Evolutionary conservation across 2,329 filamentous ascomycete genomes (phyloP).

Genomic region (Aspergillus phoenicis): DNA sequence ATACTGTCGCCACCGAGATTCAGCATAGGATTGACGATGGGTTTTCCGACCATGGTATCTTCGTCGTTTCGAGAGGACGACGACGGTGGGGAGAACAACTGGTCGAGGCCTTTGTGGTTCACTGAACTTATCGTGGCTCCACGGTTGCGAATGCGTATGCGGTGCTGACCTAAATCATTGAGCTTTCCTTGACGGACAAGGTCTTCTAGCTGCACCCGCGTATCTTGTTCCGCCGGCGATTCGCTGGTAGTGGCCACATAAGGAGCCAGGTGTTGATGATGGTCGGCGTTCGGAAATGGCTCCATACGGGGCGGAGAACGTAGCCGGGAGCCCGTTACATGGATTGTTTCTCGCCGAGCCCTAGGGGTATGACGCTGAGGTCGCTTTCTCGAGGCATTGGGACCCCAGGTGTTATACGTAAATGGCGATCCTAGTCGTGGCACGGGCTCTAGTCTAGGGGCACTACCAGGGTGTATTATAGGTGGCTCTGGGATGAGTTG

Average conservation of each 20-base stretch:
- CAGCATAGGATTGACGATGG: conserved; percentile 31
- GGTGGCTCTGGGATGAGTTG: conserved; percentile 7
- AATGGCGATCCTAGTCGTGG: conserved; percentile 54
- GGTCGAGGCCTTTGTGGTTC: conserved; percentile 54
- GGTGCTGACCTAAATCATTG: conserved; percentile 55
- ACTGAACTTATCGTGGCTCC: conserved; percentile 64
- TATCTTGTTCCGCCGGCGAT: conserved; percentile 60
- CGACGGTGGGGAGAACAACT: conserved; percentile 57
- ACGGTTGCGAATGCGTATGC: conserved; percentile 62
- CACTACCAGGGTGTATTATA: conserved; percentile 20
- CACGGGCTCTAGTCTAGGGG: conserved; percentile 29
- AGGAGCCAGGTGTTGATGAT: conserved; percentile 20
- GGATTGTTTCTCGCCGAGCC: conserved; percentile 47
- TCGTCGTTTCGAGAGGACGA: conserved; percentile 33
- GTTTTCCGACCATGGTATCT: conserved; percentile 24
- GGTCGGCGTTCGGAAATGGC: conserved; percentile 56
- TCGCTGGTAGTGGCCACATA: conserved; percentile 43
- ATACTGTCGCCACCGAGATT: conserved; percentile 43
- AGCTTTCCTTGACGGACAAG: conserved; percentile 40
- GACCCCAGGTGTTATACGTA: conserved; percentile 54
- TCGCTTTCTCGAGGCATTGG: conserved; percentile 39
- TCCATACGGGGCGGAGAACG: conserved; percentile 60
- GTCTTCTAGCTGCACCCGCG: conserved; percentile 58
- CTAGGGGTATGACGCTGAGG: conserved; percentile 34
- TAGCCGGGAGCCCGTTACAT: conserved; percentile 46